phyloP scores from a whole-genome alignment of 1,284 basidiomycete genomes.

The Microstroma glucosiphilum region DNA sequence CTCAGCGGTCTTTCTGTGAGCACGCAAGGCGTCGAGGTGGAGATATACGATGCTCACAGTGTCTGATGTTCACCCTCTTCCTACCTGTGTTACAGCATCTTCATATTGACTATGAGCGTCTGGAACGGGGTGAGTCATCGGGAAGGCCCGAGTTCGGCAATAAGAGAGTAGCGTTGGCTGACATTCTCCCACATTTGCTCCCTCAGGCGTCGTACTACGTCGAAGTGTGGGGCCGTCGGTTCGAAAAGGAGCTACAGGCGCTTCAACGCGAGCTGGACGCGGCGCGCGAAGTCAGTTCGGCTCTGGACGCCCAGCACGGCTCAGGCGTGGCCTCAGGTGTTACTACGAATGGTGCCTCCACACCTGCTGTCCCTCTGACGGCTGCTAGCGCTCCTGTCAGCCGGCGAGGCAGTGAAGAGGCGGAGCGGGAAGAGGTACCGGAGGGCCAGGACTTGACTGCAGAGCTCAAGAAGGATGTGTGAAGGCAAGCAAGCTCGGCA shows the following conservation, averaged over 20 bases:
- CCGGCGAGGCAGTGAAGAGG: no score
- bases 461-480: no score
- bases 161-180: not conserved
- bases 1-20: constrained; percentile 68
- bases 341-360: no score
- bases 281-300: not conserved
- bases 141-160: not conserved
- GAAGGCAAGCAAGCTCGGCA: no score
- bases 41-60: constrained; percentile 55
- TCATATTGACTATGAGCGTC: constrained; percentile 27
- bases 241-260: constrained; percentile 33
- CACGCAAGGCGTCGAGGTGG: constrained; percentile 77
- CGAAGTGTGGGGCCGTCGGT: constrained; percentile 55
- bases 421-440: no score
- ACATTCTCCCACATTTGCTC: not conserved
- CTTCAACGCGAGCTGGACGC: constrained; percentile 23
- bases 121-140: constrained; percentile 24
- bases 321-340: no score
- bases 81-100: constrained; percentile 8
- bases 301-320: constrained; percentile 1
- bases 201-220: constrained; percentile 61
- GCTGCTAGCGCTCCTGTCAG: no score
- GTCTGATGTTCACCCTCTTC: no score
- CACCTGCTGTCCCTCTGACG: no score
- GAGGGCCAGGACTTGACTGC: no score